Evolutionary conservation across 1,284 basidiomycete genomes (phyloP), one percentile per base, ranked within the genome.

Genomic region (Trichosporon sp.): DNA sequence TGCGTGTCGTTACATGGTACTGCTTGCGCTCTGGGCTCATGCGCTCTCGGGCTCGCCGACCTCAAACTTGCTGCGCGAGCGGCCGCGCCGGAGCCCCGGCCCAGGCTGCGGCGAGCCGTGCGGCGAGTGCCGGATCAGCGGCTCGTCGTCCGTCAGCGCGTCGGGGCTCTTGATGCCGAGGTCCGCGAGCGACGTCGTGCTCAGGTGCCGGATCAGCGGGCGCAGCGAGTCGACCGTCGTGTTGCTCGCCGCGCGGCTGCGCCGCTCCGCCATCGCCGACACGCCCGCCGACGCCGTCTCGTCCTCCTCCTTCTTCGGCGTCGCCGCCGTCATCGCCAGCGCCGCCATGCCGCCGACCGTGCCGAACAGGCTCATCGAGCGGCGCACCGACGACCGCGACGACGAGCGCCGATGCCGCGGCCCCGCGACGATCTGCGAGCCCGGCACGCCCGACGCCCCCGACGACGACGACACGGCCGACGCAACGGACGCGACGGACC

Each of bases 281-380:
- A 51, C 23, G 47, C 18, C 53, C 58, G 1, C 62, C 32, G 15
- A 56, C 27, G 27, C 29, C 29, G 27, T 31, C 29, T 51, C 27
- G 15, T 31, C 25, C 13, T 31, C 51, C 42, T 12, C 51, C 38
- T 12, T 60, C 31, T 42, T 42, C 6, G 23, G 65, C 51, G n/a
- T 29, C 44, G 65, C 35, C 3, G 63, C 62, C 13, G 64, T 67
- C 66, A 69, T 70, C 0, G 72, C 68, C 60, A 81, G 66, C n/a
- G 78, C 77, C 0, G 78, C 79, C 80, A 81, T 72, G 60, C 69
- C 69, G n/a, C 66, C 62, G 27, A 78, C 80, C 6, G 70, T 73
- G 25, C 78, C 79, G 32, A 81, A 82, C 23, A 82, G 69, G 76
- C 75, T 77, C 47, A 72, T 77, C 2, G 77, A 76, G 66, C 80